Base-by-base conservation (phyloP, 768 basidiomycete genomes). In the Postia placenta region DNA sequence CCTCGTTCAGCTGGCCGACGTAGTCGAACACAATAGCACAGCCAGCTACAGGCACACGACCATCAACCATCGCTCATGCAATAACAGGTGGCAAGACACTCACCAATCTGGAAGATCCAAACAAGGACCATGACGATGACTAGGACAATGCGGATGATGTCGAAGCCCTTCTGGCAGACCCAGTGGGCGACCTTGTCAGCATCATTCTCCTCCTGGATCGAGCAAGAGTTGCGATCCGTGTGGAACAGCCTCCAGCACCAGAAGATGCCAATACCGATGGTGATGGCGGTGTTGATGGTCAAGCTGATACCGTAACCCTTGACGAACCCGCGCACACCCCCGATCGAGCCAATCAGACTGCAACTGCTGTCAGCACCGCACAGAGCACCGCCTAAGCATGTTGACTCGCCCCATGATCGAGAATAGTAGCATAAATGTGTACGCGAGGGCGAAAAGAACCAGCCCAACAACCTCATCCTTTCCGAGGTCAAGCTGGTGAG, bases 81-180 rank as follows among this genome's bases (percentile, higher is more conserved):
- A 5, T 30, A 11, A 28, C 14, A 30, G 27, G 28, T 33, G 15
- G 14, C n/a, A 17, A 11, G 24, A 25, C 6, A 74, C 79, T 45
- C 52, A 81, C 80, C 80, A 38, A 81, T 69, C 55, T 76, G 69
- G 48, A 81, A 52, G 42, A 79, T 57, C 79, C 80, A 81, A 47
- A 73, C 69, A 17, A 80, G 22, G 35, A 75, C 64, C 55, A 76
- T 77, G 45, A 75, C 50, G 20, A 64, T 71, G 35, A 80, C 65
- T 44, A 70, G 58, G 12, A 76, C 47, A 38, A 67, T 69, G 50
- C 76, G 74, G 56, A 69, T 60, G 36, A 75, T 53, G 15, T 67
- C 67, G 51, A 75, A 65, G 12, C 69, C 70, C 7, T 61, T 68
- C 45, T 67, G 63, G 61, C 79, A 81, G 2, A 69, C 56, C 17